A percentile compares a stretch with the other conserved stretches of the same genome.
Evolutionary conservation across 371 early-diverging fungal genomes (phyloP).

Genomic region (Mortierella sp.): DNA sequence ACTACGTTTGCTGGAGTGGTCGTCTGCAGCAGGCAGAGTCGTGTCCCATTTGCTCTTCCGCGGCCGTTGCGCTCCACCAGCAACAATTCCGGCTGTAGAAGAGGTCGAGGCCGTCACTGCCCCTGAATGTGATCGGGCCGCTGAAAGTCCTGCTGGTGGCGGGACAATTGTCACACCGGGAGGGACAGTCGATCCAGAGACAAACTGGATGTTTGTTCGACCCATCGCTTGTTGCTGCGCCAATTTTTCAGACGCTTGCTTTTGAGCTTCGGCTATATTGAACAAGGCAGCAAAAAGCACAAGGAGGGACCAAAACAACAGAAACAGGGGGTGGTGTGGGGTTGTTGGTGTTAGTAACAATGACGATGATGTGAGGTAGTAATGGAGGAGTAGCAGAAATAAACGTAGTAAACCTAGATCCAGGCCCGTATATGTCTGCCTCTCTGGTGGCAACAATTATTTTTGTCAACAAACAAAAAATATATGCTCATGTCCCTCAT

Average conservation of each 20-base stretch:
- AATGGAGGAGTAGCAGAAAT: neutral
- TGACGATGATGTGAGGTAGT: neutral
- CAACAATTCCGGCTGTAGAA: neutral
- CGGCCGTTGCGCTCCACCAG: constrained; percentile 18
- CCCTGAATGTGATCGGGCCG: neutral
- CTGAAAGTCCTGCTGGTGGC: constrained; percentile 2
- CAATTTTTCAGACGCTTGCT: constrained; percentile 44
- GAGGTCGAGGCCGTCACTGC: neutral
- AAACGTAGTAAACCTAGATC: neutral
- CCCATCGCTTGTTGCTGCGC: constrained; percentile 47
- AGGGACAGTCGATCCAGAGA: constrained; percentile 27
- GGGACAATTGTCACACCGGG: neutral
- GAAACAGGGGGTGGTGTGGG: neutral
- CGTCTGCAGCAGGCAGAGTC: constrained; percentile 25
- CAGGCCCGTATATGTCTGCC: neutral
- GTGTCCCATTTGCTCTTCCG: constrained; percentile 56
- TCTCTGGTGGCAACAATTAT: neutral
- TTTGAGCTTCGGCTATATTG: constrained; percentile 45
- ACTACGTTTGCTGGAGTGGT: constrained; percentile 25
- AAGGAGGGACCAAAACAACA: neutral
- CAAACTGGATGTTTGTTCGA: constrained; percentile 48
- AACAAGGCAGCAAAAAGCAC: neutral
- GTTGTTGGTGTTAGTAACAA: neutral
- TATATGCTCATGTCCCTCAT: neutral
- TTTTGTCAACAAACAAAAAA: neutral